phyloP scores from a whole-genome alignment of 768 basidiomycete species.

The Boletus tylopilopsis region DNA sequence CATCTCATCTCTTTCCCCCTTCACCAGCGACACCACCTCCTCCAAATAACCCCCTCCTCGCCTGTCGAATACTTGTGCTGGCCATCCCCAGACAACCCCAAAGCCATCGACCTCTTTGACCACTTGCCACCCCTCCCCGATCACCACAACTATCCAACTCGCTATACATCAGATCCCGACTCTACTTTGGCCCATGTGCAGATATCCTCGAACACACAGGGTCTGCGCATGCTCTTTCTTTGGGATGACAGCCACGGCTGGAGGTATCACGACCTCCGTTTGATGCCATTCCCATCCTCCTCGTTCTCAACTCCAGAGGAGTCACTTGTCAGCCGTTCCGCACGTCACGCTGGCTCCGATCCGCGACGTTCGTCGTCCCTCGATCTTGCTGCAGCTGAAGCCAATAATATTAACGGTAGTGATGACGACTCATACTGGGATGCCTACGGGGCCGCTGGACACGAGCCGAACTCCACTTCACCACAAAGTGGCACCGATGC shows the following conservation, averaged over 20 bases:
- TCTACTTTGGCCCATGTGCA: constrained; percentile 54
- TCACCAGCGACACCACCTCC: constrained; percentile 62
- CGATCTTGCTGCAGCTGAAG: neutral
- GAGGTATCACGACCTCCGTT: constrained; percentile 66
- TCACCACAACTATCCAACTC: constrained; percentile 29
- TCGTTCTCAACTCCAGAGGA: constrained; percentile 28
- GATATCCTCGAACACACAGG: constrained; percentile 36
- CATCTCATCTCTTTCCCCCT: constrained; percentile 60
- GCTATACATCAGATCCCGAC: constrained; percentile 48
- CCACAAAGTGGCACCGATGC: constrained; percentile 7
- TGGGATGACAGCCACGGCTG: constrained; percentile 56
- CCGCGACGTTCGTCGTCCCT: neutral
- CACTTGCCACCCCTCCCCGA: constrained; percentile 26
- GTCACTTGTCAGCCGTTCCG: constrained; percentile 26
- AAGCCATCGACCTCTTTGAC: constrained; percentile 43
- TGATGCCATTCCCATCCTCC: constrained; percentile 67
- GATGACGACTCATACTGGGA: constrained; percentile 65
- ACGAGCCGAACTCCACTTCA: constrained; percentile 22
- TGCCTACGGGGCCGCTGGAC: constrained; percentile 46
- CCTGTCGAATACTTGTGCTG: constrained; percentile 61
- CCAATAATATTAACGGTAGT: constrained; percentile 26
- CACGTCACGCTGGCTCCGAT: neutral
- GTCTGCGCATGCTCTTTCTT: constrained; percentile 62
- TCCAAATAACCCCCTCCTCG: constrained; percentile 48
- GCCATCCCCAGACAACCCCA: constrained; percentile 44